These are phyloP conservation scores for Malassezia yamatoensis DNA, from an alignment of 1,284 basidiomycete species.

Conservation along the genomic window DNA sequence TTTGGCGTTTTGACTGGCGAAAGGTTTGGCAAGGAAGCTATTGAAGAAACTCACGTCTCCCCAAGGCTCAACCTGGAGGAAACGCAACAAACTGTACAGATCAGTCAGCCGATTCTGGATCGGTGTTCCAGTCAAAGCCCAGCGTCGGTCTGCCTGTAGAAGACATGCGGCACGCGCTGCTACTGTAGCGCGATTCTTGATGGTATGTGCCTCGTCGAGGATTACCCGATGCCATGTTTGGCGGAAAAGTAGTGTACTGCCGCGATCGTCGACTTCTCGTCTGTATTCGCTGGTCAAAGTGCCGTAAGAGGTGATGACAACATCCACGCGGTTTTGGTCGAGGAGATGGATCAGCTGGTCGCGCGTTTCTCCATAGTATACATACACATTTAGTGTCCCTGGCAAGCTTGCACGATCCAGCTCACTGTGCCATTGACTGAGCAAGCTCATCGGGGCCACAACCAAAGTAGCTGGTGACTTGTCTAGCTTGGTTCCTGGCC, in stretches of 20 bases:
- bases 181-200: slow-evolving; percentile 80
- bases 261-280: slow-evolving; percentile 25
- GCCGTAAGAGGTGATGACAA: slow-evolving; percentile 84
- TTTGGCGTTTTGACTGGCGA: slow-evolving; percentile 36
- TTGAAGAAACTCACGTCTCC: slow-evolving; percentile 47
- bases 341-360: slow-evolving; percentile 61
- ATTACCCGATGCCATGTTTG: slow-evolving; percentile 44
- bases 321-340: slow-evolving; percentile 53
- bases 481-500: slow-evolving; percentile 17
- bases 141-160: slow-evolving; percentile 66
- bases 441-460: slow-evolving; percentile 80
- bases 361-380: slow-evolving; percentile 68
- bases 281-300: slow-evolving; percentile 40
- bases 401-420: slow-evolving; percentile 58
- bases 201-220: slow-evolving; percentile 81
- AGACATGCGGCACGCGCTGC: slow-evolving; percentile 83
- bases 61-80: slow-evolving; percentile 83
- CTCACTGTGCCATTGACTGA: slow-evolving; percentile 84
- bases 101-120: slow-evolving; percentile 89
- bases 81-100: slow-evolving; percentile 57
- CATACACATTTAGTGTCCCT: slow-evolving; percentile 55
- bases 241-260: slow-evolving; percentile 28
- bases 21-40: slow-evolving; percentile 43
- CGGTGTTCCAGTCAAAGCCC: slow-evolving; percentile 89
- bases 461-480: slow-evolving; percentile 61